Percentiles rank a stretch among this genome's conserved stretches.
phyloP scores from a whole-genome alignment of 1,284 basidiomycete genomes.

The Exobasidium rhododendri region DNA sequence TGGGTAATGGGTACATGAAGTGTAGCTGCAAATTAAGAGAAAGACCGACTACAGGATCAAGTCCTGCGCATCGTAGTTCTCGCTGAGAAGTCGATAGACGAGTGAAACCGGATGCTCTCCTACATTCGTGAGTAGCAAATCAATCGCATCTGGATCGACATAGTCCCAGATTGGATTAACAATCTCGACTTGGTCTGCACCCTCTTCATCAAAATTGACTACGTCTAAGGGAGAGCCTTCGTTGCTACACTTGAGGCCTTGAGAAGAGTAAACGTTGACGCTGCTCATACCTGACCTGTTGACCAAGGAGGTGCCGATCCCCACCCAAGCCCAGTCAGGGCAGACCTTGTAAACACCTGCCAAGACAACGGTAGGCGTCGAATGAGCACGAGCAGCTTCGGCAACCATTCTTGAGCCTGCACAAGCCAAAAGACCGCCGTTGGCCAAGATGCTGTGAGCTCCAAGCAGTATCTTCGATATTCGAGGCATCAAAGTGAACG shows the following conservation, averaged over 20 bases:
- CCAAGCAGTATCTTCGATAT: constrained; percentile 94
- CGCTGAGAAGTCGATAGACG: constrained; percentile 50
- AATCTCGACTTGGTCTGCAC: constrained; percentile 78
- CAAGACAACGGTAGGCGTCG: constrained; percentile 88
- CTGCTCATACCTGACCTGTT: background rate
- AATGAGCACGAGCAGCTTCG: constrained; percentile 84
- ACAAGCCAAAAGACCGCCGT: constrained; percentile 88
- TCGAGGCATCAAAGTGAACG: constrained; percentile 92
- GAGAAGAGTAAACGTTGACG: background rate
- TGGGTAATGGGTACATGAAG: no score
- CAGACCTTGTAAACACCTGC: constrained; percentile 95
- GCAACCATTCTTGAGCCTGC: constrained; percentile 79
- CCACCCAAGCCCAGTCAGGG: constrained; percentile 77
- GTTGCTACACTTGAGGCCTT: background rate
- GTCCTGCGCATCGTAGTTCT: constrained; percentile 11
- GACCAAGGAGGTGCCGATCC: constrained; percentile 15
- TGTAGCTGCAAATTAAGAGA: no score
- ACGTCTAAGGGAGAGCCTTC: constrained; percentile 6
- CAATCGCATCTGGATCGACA: constrained; percentile 82
- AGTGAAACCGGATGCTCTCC: constrained; percentile 55
- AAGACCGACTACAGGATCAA: constrained; percentile 1
- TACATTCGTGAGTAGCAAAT: constrained; percentile 91
- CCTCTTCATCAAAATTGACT: constrained; percentile 24
- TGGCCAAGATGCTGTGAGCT: constrained; percentile 87
- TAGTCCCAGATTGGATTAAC: constrained; percentile 92